Evolutionary conservation across 352 stramenopile genomes (phyloP).

Genomic region (Globisporangium cylindrosporum): DNA sequence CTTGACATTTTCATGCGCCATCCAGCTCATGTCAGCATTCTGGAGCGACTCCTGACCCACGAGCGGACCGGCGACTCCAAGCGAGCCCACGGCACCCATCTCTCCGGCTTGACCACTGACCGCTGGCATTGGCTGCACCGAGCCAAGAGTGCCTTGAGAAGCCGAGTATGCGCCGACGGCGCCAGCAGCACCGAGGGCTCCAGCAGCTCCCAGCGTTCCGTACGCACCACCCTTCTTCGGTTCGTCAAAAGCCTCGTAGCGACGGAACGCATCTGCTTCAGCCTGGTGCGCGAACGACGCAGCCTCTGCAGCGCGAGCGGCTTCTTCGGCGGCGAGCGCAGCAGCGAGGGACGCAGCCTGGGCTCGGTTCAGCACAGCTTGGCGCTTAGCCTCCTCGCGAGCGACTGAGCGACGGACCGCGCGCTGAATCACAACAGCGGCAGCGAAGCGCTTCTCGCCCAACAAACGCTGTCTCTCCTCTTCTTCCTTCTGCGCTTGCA

Average conservation of each 20-base stretch:
- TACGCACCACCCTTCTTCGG: slow-evolving; percentile 38
- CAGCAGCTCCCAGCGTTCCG: slow-evolving; percentile 50
- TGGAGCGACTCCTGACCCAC: slow-evolving; percentile 80
- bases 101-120: slow-evolving; percentile 69
- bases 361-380: slow-evolving; percentile 61
- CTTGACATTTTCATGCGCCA: slow-evolving; percentile 78
- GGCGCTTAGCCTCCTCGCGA: slow-evolving; percentile 70
- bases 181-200: slow-evolving; percentile 53
- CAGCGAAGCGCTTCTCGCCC: slow-evolving; percentile 48
- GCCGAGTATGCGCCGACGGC: slow-evolving; percentile 50
- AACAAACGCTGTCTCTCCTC: slow-evolving; percentile 59
- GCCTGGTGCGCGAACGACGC: slow-evolving; percentile 68
- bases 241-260: slow-evolving; percentile 63
- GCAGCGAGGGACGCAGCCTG: slow-evolving; percentile 72
- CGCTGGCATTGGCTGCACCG: slow-evolving; percentile 61
- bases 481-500: slow-evolving; percentile 63
- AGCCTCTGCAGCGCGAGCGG: slow-evolving; percentile 64
- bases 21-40: slow-evolving; percentile 84
- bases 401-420: slow-evolving; percentile 62
- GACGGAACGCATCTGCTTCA: slow-evolving; percentile 75
- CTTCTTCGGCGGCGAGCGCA: slow-evolving; percentile 71
- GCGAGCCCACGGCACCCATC: slow-evolving; percentile 70
- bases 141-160: slow-evolving; percentile 57
- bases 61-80: slow-evolving; percentile 69
- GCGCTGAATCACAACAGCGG: slow-evolving; percentile 65